Conservation (phyloP, 352 stramenopile genomes). For the Globisporangium splendens region DNA sequence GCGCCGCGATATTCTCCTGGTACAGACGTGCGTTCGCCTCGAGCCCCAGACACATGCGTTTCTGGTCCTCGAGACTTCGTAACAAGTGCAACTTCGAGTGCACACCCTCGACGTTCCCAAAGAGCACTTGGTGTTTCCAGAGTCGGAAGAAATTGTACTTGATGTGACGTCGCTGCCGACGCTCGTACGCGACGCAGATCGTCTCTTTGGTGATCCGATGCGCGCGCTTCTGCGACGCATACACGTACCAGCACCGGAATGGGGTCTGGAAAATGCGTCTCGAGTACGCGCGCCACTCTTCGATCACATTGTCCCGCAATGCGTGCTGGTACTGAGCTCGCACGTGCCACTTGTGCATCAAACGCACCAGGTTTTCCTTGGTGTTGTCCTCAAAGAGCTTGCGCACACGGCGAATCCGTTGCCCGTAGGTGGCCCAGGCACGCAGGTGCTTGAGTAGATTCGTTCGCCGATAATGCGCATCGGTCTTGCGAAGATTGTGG, state of each 20-base stretch:
- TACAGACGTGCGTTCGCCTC: slow-evolving; percentile 57
- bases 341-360: slow-evolving; percentile 48
- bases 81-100: slow-evolving; percentile 66
- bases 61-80: slow-evolving; percentile 71
- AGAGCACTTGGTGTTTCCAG: slow-evolving; percentile 77
- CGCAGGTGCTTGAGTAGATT: slow-evolving; percentile 50
- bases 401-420: slow-evolving; percentile 54
- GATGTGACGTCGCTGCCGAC: slow-evolving; percentile 47
- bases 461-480: slow-evolving; percentile 53
- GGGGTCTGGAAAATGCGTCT: slow-evolving; percentile 67
- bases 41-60: slow-evolving; percentile 63
- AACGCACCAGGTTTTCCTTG: slow-evolving; percentile 27
- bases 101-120: slow-evolving; percentile 62
- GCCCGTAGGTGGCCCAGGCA: slow-evolving; percentile 45
- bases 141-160: slow-evolving; percentile 82
- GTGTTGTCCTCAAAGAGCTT: slow-evolving; percentile 64
- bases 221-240: slow-evolving; percentile 29
- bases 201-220: slow-evolving; percentile 47
- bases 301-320: slow-evolving; percentile 42
- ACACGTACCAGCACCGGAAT: slow-evolving; percentile 69
- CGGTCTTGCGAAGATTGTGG: slow-evolving; percentile 69
- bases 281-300: slow-evolving; percentile 60
- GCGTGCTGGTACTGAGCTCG: slow-evolving; percentile 54
- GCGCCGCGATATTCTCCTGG: slow-evolving; percentile 52
- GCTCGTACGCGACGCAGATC: slow-evolving; percentile 69